Conservation (phyloP, 1,284 basidiomycete species). For the Sporisorium sorghi region DNA sequence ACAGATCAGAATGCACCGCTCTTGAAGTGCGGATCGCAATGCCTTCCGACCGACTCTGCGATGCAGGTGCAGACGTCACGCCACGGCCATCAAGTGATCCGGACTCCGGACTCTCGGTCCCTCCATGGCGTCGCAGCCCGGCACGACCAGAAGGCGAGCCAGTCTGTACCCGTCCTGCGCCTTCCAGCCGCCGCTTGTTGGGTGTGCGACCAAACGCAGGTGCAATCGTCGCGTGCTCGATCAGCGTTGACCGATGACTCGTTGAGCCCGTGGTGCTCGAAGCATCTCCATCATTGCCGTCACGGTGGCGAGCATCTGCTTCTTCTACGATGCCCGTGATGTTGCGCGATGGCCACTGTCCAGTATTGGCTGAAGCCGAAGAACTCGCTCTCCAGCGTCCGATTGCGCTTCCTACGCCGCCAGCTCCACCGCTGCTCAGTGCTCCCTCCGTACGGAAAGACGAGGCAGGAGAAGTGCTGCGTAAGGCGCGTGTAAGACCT, state of each 20-base stretch:
- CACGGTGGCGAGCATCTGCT: slow-evolving; percentile 8
- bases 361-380: slow-evolving; percentile 27
- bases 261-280: slow-evolving; percentile 37
- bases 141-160: slow-evolving; percentile 24
- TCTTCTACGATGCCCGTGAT: slow-evolving; percentile 40
- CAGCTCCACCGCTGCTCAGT: slow-evolving; percentile 11
- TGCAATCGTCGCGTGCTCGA: slow-evolving; percentile 45
- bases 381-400: slow-evolving; percentile 36
- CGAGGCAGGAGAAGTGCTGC: slow-evolving; percentile 35
- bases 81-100: slow-evolving; percentile 18
- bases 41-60: slow-evolving; percentile 40
- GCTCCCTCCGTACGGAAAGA: slow-evolving; percentile 20
- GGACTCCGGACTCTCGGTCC: slow-evolving; percentile 16
- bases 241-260: slow-evolving; percentile 39
- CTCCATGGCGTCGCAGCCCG: slow-evolving; percentile 18
- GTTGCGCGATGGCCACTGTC: slow-evolving; percentile 33
- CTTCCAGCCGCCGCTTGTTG: slow-evolving; percentile 28
- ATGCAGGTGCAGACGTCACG: slow-evolving; percentile 40
- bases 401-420: slow-evolving; percentile 4
- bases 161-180: slow-evolving; percentile 16
- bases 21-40: slow-evolving; percentile 31
- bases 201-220: slow-evolving; percentile 46
- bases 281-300: slow-evolving; percentile 21
- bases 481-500: slow-evolving; percentile 46
- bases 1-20: slow-evolving; percentile 28